phyloP scores from a whole-genome alignment of 768 basidiomycete species.

The Galerina sulciceps region DNA sequence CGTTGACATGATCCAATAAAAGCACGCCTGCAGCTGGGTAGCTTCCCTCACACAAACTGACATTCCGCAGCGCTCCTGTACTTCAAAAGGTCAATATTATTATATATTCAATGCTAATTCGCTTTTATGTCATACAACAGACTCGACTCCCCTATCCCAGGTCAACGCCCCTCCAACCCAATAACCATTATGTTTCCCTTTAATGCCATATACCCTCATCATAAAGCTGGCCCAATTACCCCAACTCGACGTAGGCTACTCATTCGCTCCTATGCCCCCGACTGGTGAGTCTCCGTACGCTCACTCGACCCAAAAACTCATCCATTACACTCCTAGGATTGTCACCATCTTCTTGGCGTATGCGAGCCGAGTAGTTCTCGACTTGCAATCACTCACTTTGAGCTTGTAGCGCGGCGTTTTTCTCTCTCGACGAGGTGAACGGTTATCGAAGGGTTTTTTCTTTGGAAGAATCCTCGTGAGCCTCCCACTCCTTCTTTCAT shows the following conservation, averaged over 20 bases:
- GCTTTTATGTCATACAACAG: slow-evolving; percentile 35
- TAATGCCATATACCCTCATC: slow-evolving; percentile 15
- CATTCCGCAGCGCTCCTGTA: neutral
- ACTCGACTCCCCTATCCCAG: slow-evolving; percentile 19
- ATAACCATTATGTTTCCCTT: slow-evolving; percentile 32
- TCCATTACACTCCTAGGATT: slow-evolving; percentile 48
- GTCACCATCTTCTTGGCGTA: slow-evolving; percentile 72
- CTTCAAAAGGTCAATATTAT: neutral
- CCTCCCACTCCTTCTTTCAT: slow-evolving; percentile 8
- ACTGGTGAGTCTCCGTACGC: slow-evolving; percentile 57
- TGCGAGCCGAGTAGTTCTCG: neutral
- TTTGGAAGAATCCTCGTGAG: slow-evolving; percentile 75
- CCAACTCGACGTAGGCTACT: slow-evolving; percentile 43
- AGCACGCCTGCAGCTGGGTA: no score
- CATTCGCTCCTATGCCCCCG: slow-evolving; percentile 70
- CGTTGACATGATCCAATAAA: neutral
- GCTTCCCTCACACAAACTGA: neutral
- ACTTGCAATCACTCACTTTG: neutral
- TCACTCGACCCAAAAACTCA: slow-evolving; percentile 10
- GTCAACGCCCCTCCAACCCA: slow-evolving; percentile 12
- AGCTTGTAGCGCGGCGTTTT: slow-evolving; percentile 57
- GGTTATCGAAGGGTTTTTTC: slow-evolving; percentile 84
- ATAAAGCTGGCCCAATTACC: slow-evolving; percentile 28
- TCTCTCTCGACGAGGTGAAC: slow-evolving; percentile 63
- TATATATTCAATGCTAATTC: neutral